Percentiles rank a stretch among this genome's conserved stretches.
Evolutionary conservation across 2,329 filamentous ascomycete species (phyloP).

Genomic region (Fonsecaea erecta): DNA sequence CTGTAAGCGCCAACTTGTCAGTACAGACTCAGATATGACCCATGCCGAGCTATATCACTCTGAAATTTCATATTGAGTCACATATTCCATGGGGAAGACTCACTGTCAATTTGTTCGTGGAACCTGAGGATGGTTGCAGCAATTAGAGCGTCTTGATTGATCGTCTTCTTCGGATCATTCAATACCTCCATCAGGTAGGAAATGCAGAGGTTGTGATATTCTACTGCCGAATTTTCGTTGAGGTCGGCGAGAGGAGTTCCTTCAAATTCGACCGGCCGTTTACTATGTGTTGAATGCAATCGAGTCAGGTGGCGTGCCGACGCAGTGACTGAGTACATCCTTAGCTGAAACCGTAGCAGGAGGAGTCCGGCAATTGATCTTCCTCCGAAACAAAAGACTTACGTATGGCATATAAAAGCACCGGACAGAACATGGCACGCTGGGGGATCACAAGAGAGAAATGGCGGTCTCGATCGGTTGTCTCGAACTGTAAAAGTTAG

Average conservation of each 20-base stretch:
- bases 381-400: not conserved
- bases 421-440: not conserved
- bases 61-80: not conserved
- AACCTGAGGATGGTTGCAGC: not conserved
- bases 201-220: not conserved
- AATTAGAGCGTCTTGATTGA: not conserved
- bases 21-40: not conserved
- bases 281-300: not conserved
- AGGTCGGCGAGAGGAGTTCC: not conserved
- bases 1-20: not conserved
- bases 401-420: not conserved
- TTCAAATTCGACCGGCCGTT: not conserved
- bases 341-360: not conserved
- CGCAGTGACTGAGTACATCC: not conserved
- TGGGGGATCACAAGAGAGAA: not conserved
- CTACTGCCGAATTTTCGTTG: not conserved
- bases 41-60: not conserved
- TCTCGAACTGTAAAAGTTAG: not conserved
- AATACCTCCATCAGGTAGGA: not conserved
- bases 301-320: not conserved
- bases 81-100: not conserved
- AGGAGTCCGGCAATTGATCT: not conserved
- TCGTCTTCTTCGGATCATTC: not conserved
- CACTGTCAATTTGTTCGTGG: not conserved
- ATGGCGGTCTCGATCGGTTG: not conserved